Conservation (phyloP, 352 stramenopile species). For the Phytophthora pini region DNA sequence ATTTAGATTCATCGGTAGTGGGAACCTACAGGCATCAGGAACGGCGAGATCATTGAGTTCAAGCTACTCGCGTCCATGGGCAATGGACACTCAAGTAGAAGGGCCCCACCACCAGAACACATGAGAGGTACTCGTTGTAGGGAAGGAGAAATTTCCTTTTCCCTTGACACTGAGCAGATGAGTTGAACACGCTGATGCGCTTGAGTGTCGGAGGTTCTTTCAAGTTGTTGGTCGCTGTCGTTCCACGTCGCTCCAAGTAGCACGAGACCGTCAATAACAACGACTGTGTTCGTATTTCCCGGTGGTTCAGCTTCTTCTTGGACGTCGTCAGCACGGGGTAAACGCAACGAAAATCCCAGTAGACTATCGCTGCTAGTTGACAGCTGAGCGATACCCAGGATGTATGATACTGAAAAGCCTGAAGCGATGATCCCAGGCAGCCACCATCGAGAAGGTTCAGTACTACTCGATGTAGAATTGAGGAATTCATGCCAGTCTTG, state of each 20-base stretch:
- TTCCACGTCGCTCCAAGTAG: conserved; percentile 44
- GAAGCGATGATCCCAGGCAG: conserved; percentile 23
- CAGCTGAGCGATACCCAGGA: conserved; percentile 16
- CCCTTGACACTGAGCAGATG: conserved; percentile 4
- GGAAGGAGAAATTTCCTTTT: not conserved
- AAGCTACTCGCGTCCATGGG: not conserved
- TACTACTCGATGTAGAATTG: not conserved
- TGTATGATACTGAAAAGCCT: conserved; percentile 4
- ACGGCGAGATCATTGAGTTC: conserved; percentile 13
- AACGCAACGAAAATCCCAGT: conserved; percentile 17
- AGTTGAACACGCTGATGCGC: conserved; percentile 28
- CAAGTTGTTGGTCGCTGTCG: conserved; percentile 14
- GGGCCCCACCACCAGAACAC: conserved; percentile 1
- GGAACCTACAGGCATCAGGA: conserved; percentile 21
- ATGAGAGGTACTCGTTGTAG: conserved; percentile 17
- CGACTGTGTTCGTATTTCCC: not conserved
- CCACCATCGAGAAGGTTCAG: conserved; percentile 14
- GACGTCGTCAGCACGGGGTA: not conserved
- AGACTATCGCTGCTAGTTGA: not conserved
- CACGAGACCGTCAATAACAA: conserved; percentile 40
- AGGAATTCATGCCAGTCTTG: conserved; percentile 27
- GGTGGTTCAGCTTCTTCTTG: not conserved
- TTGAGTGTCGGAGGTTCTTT: not conserved
- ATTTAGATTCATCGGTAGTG: conserved; percentile 8
- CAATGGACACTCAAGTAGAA: conserved; percentile 32